A percentile compares a stretch with the other conserved stretches of the same genome.
Evolutionary conservation across 2,329 filamentous ascomycete genomes (phyloP).

Genomic region (Venturia aucupariae): DNA sequence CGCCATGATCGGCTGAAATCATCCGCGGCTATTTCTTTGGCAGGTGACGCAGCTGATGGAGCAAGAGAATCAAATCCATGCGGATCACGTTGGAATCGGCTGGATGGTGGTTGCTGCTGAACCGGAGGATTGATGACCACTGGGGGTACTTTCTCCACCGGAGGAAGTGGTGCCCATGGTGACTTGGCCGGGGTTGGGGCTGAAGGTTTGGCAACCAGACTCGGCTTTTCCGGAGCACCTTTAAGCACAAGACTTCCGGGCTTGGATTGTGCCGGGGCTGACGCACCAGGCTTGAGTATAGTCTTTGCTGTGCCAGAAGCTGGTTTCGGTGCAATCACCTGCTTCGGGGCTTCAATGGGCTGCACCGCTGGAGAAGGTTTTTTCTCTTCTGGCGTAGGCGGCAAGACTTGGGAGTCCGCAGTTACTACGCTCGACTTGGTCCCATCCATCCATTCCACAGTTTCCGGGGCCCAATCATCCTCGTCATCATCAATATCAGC

Average conservation of each 20-base stretch:
- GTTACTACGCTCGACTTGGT: slow-evolving; percentile 70
- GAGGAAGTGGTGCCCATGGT: slow-evolving; percentile 81
- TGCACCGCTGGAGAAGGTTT: slow-evolving; percentile 1
- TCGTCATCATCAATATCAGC: slow-evolving; percentile 84
- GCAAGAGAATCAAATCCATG: slow-evolving; percentile 46
- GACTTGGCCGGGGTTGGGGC: slow-evolving; percentile 69
- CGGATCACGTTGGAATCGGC: slow-evolving; percentile 46
- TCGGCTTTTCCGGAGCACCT: slow-evolving; percentile 59
- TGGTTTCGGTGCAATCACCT: neutral
- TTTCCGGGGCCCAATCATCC: slow-evolving; percentile 77
- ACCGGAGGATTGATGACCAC: slow-evolving; percentile 48
- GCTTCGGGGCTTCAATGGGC: slow-evolving; percentile 10
- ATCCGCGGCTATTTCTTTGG: slow-evolving; percentile 85
- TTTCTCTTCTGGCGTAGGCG: slow-evolving; percentile 20
- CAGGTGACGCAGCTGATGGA: slow-evolving; percentile 38
- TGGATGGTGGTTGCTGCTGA: slow-evolving; percentile 24
- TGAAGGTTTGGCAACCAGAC: slow-evolving; percentile 63
- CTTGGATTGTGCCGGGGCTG: slow-evolving; percentile 28
- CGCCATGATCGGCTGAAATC: slow-evolving; percentile 85
- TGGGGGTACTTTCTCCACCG: slow-evolving; percentile 72
- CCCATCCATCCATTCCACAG: slow-evolving; percentile 81
- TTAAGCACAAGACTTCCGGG: slow-evolving; percentile 56
- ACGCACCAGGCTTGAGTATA: slow-evolving; percentile 39
- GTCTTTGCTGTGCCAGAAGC: slow-evolving; percentile 29
- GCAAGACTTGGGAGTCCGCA: slow-evolving; percentile 31